Base-by-base conservation (phyloP, 164 flowering plant species). In the Liriodendron chinense region DNA sequence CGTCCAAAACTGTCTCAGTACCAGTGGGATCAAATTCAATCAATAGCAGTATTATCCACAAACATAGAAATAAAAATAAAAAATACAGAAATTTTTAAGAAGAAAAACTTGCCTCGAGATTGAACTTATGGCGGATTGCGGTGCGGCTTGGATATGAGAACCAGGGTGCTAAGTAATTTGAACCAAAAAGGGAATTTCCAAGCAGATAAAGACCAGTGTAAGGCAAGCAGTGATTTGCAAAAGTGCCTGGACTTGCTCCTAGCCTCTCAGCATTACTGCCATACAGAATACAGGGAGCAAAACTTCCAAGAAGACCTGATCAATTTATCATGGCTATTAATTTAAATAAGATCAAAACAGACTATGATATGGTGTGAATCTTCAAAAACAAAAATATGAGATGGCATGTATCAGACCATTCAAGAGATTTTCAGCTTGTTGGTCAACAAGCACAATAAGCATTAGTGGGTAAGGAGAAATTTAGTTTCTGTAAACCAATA, bases 221-320 rank as follows among this genome's bases (percentile, higher is more conserved):
- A 34, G 92, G 72, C 88, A 89, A 77, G 85, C 98, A 95, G 81
- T 92, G 92, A 76, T 83, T 89, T 1, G 89, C 83, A 86, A 91
- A 95, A 74, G 84, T 72, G 28, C 94, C 94, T 28, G 94, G 89
- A 72, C 79, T 75, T 59, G 94, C 83, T 73, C 87, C 94, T 65
- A 95, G 88, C 73, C 98, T 89, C 87, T 95, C 98, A 8, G 73
- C 93, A 83, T 92, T 95, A 87, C 91, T 84, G 72, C 96, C 98
- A 87, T 92, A 88, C 68, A 95, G 85, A 75, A 95, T 85, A 84
- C 98, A 95, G 21, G 98, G 98, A 47, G 90, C 97, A 69, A 88
- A 49, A 72, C 87, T 85, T 80, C 98, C 98, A 78, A 95, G 94
- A 73, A 93, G 86, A 83, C 98, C 98, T 95, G 79, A 47, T 7